A percentile compares a stretch with the other conserved stretches of the same genome.
phyloP scores from a whole-genome alignment of 371 early-diverging fungal genomes.

The Mucor sp. region DNA sequence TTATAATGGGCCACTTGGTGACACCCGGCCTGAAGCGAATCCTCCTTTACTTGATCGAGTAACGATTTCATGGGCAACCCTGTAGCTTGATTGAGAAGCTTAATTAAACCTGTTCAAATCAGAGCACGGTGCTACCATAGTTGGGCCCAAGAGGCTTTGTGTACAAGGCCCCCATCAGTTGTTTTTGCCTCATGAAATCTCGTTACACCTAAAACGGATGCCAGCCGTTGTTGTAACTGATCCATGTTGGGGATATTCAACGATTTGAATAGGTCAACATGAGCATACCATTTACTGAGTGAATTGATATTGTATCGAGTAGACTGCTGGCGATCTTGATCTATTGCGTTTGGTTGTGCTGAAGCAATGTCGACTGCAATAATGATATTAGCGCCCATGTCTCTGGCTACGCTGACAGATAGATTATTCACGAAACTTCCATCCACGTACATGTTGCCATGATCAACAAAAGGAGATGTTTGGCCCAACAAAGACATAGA shows the following conservation, averaged over 20 bases:
- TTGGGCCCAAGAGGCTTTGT: constrained; percentile 65
- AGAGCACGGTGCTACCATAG: constrained; percentile 67
- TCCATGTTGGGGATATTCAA: constrained; percentile 86
- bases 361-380: constrained; percentile 96
- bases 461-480: constrained; percentile 94
- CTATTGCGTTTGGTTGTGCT: constrained; percentile 87
- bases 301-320: constrained; percentile 94
- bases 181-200: constrained; percentile 86
- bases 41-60: constrained; percentile 84
- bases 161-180: constrained; percentile 81
- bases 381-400: constrained; percentile 89
- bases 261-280: constrained; percentile 73
- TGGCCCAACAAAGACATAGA: constrained; percentile 98
- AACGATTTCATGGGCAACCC: constrained; percentile 83
- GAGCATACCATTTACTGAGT: constrained; percentile 59
- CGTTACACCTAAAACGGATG: constrained; percentile 94
- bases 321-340: constrained; percentile 88
- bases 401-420: constrained; percentile 93
- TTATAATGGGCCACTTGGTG: background rate
- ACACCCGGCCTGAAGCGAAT: constrained; percentile 42
- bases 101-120: constrained; percentile 95
- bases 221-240: constrained; percentile 96
- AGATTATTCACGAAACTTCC: constrained; percentile 99
- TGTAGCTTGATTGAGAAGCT: constrained; percentile 90
- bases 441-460: constrained; percentile 95